Conservation (phyloP, 305 asterid species). For the Rubia peregrina region DNA sequence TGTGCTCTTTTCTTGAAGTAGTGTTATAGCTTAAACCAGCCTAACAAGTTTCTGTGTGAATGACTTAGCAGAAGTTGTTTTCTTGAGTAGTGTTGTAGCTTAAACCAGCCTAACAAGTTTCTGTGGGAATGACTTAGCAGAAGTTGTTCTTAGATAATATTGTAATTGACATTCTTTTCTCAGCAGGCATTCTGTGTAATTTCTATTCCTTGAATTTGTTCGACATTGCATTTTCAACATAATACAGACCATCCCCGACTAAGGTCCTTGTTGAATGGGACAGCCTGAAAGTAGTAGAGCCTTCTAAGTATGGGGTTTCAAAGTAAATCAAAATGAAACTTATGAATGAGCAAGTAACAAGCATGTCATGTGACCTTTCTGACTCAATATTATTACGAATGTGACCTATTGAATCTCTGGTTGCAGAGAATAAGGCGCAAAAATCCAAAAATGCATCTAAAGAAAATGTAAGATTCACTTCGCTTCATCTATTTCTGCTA, state of each 20-base stretch:
- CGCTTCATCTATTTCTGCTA: neutral
- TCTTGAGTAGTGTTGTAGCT: neutral
- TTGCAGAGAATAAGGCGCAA: slow-evolving; percentile 38
- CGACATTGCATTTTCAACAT: neutral
- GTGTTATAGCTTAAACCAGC: neutral
- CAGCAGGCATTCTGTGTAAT: neutral
- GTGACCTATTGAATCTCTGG: slow-evolving; percentile 12
- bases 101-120: neutral
- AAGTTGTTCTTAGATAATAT: neutral
- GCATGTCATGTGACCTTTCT: slow-evolving; percentile 10
- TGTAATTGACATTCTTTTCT: neutral
- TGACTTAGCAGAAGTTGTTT: neutral
- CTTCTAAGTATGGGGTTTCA: neutral
- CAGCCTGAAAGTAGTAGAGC: neutral
- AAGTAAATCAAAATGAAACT: neutral
- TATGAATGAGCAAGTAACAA: neutral
- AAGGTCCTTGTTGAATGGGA: neutral
- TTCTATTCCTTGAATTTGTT: neutral
- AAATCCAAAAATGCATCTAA: slow-evolving; percentile 30
- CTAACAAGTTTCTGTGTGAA: neutral
- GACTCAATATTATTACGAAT: neutral
- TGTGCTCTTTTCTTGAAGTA: neutral
- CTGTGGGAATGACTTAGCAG: neutral
- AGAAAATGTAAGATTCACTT: slow-evolving; percentile 37
- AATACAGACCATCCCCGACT: neutral